Conservation (phyloP, 2,329 filamentous ascomycete genomes). For the Penicillium sp. region DNA sequence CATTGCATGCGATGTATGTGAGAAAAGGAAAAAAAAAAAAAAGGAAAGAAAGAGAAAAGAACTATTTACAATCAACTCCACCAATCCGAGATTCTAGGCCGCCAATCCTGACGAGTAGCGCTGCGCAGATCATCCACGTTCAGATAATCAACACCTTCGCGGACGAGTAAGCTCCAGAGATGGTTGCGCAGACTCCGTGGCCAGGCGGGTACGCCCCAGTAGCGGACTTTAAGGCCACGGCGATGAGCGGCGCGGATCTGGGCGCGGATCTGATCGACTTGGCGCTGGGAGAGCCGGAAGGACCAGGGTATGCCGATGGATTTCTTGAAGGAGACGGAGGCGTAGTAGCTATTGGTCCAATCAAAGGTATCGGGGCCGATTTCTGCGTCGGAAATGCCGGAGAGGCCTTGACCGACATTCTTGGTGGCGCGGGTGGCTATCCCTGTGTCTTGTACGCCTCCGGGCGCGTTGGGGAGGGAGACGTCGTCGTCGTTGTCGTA, state of each 20-base stretch:
- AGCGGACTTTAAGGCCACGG: constrained; percentile 48
- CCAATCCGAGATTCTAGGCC: constrained; percentile 27
- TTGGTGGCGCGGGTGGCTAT: too few relatives aligned
- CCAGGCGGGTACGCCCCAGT: constrained; percentile 51
- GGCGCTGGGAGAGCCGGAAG: constrained; percentile 39
- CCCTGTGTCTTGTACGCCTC: too few relatives aligned
- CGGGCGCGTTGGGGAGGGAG: too few relatives aligned
- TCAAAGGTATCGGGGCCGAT: constrained; percentile 37
- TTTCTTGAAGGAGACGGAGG: constrained; percentile 45
- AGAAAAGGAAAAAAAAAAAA: background rate
- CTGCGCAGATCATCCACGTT: constrained; percentile 51
- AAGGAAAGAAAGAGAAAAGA: background rate
- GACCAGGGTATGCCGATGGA: constrained; percentile 45
- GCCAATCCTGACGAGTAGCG: constrained; percentile 44
- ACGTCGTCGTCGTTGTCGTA: too few relatives aligned
- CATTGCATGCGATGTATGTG: too few relatives aligned
- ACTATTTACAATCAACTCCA: constrained; percentile 15
- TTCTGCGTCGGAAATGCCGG: too few relatives aligned
- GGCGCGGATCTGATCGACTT: constrained; percentile 41
- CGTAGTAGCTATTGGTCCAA: constrained; percentile 54
- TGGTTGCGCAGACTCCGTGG: constrained; percentile 46
- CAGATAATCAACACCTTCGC: constrained; percentile 49
- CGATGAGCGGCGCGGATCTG: constrained; percentile 47
- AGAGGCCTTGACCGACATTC: constrained; percentile 40
- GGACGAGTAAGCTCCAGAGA: constrained; percentile 47